Percentiles rank a stretch among this genome's conserved stretches.
phyloP scores from a whole-genome alignment of 176 grass and related monocot genomes.

The Coix lacrymajobi region DNA sequence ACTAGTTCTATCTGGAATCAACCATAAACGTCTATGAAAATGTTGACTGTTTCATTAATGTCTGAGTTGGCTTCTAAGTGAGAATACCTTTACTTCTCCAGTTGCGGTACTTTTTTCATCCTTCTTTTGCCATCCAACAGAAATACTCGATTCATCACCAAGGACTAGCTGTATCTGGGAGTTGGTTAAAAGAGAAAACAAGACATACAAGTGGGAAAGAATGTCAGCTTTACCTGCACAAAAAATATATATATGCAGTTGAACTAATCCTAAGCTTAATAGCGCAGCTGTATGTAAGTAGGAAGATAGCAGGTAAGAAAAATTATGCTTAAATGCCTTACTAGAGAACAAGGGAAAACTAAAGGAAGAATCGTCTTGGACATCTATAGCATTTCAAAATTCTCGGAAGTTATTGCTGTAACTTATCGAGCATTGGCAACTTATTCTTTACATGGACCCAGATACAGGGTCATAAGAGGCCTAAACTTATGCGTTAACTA shows the following conservation, averaged over 20 bases:
- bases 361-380: background rate
- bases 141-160: slow-evolving; percentile 75
- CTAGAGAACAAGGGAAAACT: slow-evolving; percentile 1
- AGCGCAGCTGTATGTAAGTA: background rate
- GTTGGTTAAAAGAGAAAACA: slow-evolving; percentile 23
- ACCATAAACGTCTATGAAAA: background rate
- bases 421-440: slow-evolving; percentile 4
- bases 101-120: slow-evolving; percentile 80
- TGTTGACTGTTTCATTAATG: background rate
- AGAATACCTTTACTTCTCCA: slow-evolving; percentile 88
- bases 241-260: slow-evolving; percentile 1
- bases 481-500: background rate
- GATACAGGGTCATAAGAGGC: background rate
- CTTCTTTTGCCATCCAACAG: slow-evolving; percentile 94
- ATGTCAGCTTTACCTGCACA: background rate
- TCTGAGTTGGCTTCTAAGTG: background rate
- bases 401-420: background rate
- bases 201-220: background rate
- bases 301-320: slow-evolving; percentile 6
- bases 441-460: background rate
- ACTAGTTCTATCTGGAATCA: background rate
- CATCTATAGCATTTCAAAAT: background rate
- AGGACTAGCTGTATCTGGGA: slow-evolving; percentile 94
- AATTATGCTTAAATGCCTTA: background rate
- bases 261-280: background rate